Conservation (phyloP, 139 green algal genomes). For the Eudorina sp. region DNA sequence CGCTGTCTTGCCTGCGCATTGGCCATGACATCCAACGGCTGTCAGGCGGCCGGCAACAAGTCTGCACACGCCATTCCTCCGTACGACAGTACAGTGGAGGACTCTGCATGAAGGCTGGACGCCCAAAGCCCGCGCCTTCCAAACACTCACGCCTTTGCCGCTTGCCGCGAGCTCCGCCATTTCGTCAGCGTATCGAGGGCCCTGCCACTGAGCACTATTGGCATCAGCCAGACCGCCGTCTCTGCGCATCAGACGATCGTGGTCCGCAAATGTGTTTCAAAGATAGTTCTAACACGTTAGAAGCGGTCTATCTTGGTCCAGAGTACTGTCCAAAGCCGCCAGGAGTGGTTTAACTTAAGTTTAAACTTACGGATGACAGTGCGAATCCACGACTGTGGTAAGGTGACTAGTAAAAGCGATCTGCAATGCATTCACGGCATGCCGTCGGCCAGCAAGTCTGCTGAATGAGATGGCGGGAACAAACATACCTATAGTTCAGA, state of each 20-base stretch:
- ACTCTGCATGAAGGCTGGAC: too few species aligned
- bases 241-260: neutral
- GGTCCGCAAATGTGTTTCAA: too few species aligned
- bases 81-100: too few species aligned
- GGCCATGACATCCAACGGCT: neutral
- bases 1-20: constrained; percentile 23
- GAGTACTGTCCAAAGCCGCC: too few species aligned
- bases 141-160: neutral
- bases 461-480: constrained; percentile 15
- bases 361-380: constrained; percentile 9
- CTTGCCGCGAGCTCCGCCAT: neutral
- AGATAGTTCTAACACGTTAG: too few species aligned
- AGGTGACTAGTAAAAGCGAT: neutral
- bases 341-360: too few species aligned
- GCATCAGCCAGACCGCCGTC: neutral
- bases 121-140: neutral
- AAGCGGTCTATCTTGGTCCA: too few species aligned
- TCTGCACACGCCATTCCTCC: neutral
- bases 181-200: neutral
- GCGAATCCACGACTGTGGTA: neutral
- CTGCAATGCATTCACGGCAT: neutral
- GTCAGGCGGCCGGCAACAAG: neutral
- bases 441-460: neutral
- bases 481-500: neutral
- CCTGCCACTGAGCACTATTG: neutral